These are phyloP conservation scores for Microbotryum violaceum DNA, from an alignment of 1,284 basidiomycete genomes.

Conservation along the genomic window DNA sequence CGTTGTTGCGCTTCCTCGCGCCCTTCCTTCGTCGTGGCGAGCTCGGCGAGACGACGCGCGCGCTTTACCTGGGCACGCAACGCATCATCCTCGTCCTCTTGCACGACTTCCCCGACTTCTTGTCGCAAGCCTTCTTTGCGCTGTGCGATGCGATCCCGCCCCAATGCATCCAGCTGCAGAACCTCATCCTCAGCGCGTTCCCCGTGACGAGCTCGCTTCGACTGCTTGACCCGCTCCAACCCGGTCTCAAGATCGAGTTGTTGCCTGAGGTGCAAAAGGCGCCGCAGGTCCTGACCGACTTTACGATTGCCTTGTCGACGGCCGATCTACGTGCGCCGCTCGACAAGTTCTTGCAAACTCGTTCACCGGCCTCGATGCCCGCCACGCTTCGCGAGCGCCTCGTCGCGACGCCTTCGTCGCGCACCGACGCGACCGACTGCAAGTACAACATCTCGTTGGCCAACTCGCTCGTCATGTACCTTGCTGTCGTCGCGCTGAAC, in stretches of 20 bases:
- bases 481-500: constrained; percentile 79
- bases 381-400: constrained; percentile 71
- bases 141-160: constrained; percentile 87
- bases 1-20: constrained; percentile 85
- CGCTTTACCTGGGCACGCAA: constrained; percentile 86
- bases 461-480: constrained; percentile 90
- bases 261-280: constrained; percentile 81
- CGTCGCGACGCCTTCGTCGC: constrained; percentile 45
- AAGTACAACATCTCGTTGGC: constrained; percentile 79
- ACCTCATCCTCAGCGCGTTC: constrained; percentile 93
- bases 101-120: constrained; percentile 97
- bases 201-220: constrained; percentile 55
- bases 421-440: constrained; percentile 45
- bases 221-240: constrained; percentile 71
- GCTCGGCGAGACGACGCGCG: constrained; percentile 59
- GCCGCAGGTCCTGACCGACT: constrained; percentile 85
- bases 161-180: constrained; percentile 90
- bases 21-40: constrained; percentile 82
- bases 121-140: constrained; percentile 93
- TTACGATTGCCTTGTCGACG: constrained; percentile 63
- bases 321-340: constrained; percentile 66
- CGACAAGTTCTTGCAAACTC: constrained; percentile 69
- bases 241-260: constrained; percentile 49
- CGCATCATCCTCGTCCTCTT: constrained; percentile 87
- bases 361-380: constrained; percentile 50